These are phyloP conservation scores for Clavispora asparagi DNA, from an alignment of 805 yeast genomes.

Conservation along the genomic window DNA sequence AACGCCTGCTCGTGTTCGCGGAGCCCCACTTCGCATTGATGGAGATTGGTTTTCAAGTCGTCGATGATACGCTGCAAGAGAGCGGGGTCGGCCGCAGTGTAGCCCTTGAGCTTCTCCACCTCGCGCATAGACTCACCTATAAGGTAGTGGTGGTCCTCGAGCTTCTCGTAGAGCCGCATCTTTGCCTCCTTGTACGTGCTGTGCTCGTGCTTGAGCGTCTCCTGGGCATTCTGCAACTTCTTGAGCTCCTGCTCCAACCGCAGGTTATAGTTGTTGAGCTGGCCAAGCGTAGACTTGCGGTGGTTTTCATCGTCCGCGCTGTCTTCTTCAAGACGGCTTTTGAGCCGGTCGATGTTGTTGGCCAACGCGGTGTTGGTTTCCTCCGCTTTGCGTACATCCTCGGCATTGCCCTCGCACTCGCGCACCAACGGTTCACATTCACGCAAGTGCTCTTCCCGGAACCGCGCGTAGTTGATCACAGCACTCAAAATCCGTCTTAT, in stretches of 20 bases:
- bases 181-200: slow-evolving; percentile 60
- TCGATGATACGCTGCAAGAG: slow-evolving; percentile 47
- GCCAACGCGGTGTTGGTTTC: slow-evolving; percentile 14
- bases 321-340: slow-evolving; percentile 26
- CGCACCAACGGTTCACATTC: slow-evolving; percentile 63
- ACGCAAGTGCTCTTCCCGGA: slow-evolving; percentile 68
- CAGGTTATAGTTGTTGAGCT: slow-evolving; percentile 41
- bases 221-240: slow-evolving; percentile 57
- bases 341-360: slow-evolving; percentile 6
- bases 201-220: slow-evolving; percentile 56
- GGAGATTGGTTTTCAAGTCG: slow-evolving; percentile 45
- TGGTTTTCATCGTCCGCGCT: slow-evolving; percentile 20
- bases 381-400: slow-evolving; percentile 29
- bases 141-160: slow-evolving; percentile 57
- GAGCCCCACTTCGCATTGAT: slow-evolving; percentile 24
- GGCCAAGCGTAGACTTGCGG: slow-evolving; percentile 34
- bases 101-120: slow-evolving; percentile 53
- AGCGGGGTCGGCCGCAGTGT: slow-evolving; percentile 57
- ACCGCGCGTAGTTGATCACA: slow-evolving; percentile 78
- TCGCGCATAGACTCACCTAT: slow-evolving; percentile 54
- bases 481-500: slow-evolving; percentile 69
- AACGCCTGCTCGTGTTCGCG: slow-evolving; percentile 37
- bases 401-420: slow-evolving; percentile 46
- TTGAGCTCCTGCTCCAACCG: slow-evolving; percentile 59
- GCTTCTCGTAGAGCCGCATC: slow-evolving; percentile 47